A percentile compares a stretch with the other conserved stretches of the same genome.
Evolutionary conservation across 2,329 filamentous ascomycete genomes (phyloP).

Genomic region (Xylariomycetidae sp.): DNA sequence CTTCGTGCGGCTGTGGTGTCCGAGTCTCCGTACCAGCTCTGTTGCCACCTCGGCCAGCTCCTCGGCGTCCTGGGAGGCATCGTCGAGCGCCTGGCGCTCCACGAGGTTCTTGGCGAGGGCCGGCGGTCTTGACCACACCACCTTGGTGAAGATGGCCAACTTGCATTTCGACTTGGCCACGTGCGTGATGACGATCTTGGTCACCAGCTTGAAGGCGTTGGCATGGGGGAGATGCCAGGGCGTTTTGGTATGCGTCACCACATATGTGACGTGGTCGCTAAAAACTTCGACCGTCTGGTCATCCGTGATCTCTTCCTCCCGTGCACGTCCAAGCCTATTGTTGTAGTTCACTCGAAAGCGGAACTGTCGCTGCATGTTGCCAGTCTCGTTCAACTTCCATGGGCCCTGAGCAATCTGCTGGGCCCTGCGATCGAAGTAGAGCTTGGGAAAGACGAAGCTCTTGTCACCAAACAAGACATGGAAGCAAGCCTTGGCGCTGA

Average conservation of each 20-base stretch:
- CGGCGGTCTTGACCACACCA: slow-evolving; percentile 76
- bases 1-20: slow-evolving; percentile 67
- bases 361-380: slow-evolving; percentile 71
- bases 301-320: slow-evolving; percentile 63
- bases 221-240: slow-evolving; percentile 83
- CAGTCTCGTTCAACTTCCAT: slow-evolving; percentile 68
- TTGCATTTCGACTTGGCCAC: slow-evolving; percentile 88
- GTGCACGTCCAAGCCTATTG: slow-evolving; percentile 58
- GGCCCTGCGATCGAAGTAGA: slow-evolving; percentile 78
- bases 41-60: slow-evolving; percentile 70
- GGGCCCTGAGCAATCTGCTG: slow-evolving; percentile 79
- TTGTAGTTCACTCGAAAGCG: slow-evolving; percentile 67
- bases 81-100: slow-evolving; percentile 68
- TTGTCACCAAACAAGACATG: slow-evolving; percentile 96
- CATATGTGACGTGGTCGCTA: slow-evolving; percentile 67
- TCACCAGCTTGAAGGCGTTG: slow-evolving; percentile 72
- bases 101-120: slow-evolving; percentile 54
- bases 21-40: slow-evolving; percentile 70
- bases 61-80: slow-evolving; percentile 65
- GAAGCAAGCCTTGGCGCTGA: slow-evolving; percentile 90
- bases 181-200: slow-evolving; percentile 90
- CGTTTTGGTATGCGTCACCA: slow-evolving; percentile 56
- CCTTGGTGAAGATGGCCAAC: slow-evolving; percentile 76
- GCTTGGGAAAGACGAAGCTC: slow-evolving; percentile 84
- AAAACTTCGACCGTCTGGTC: slow-evolving; percentile 81